Conservation (phyloP, 495 filamentous ascomycete genomes). For the Neurospora discreta region DNA sequence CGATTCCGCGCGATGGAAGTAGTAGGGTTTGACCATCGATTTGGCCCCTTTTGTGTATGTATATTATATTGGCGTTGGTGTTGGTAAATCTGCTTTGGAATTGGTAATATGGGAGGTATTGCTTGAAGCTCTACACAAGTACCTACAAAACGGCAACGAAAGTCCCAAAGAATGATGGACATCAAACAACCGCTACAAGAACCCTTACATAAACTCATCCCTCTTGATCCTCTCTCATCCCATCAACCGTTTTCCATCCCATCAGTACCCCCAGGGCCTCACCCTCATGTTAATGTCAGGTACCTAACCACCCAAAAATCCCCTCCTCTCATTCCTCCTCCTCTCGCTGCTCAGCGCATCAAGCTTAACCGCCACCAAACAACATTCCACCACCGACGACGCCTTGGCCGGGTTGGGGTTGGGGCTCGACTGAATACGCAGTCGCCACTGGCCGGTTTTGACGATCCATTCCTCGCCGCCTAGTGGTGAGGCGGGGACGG, state of each 20-base stretch:
- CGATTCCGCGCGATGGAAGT: neutral
- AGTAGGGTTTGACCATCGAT: neutral
- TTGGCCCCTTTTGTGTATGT: neutral
- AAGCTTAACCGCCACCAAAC: constrained; percentile 70
- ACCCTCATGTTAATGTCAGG: neutral
- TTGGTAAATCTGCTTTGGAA: neutral
- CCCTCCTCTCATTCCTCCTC: constrained; percentile 54
- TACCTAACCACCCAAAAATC: constrained; percentile 43
- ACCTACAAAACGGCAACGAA: neutral
- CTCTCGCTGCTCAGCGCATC: constrained; percentile 61
- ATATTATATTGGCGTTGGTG: neutral
- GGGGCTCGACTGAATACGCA: constrained; percentile 48
- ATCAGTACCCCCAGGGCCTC: too few species aligned
- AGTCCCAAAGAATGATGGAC: neutral
- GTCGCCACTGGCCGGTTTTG: constrained; percentile 67
- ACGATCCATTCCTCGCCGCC: constrained; percentile 55
- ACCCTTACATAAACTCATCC: neutral
- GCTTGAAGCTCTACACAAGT: neutral
- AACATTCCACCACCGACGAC: constrained; percentile 43
- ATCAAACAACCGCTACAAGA: neutral
- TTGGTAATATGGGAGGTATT: too few species aligned
- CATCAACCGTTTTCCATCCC: neutral
- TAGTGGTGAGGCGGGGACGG: neutral
- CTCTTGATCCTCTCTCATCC: neutral
- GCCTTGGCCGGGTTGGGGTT: constrained; percentile 23